Conservation (phyloP, 768 basidiomycete genomes). For the Austroboletus eburneus region DNA sequence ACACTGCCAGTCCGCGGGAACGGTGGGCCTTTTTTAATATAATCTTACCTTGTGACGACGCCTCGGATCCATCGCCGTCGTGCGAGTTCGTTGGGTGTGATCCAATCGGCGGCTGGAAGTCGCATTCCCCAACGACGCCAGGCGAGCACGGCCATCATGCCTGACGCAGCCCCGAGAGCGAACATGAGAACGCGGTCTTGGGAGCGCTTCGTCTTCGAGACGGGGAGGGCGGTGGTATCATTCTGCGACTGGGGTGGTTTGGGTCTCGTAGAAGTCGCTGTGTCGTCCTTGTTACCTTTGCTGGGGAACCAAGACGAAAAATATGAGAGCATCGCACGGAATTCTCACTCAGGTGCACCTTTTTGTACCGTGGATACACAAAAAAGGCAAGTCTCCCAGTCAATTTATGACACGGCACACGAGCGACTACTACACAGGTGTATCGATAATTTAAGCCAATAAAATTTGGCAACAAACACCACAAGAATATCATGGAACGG, state of each 20-base stretch:
- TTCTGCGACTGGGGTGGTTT: not conserved
- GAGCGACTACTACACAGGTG: too few species aligned
- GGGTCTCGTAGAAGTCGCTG: not conserved
- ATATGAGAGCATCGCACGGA: not conserved
- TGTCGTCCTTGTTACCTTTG: not conserved
- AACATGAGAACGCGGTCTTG: constrained; percentile 5
- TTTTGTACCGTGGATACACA: not conserved
- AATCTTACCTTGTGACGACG: constrained; percentile 69
- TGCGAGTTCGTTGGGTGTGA: constrained; percentile 59
- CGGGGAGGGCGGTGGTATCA: not conserved
- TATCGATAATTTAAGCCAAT: too few species aligned
- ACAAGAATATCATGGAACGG: not conserved
- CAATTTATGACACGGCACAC: too few species aligned
- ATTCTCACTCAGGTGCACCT: not conserved
- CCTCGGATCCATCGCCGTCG: constrained; percentile 71
- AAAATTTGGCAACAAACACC: not conserved
- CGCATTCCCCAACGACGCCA: constrained; percentile 55
- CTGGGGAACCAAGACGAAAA: constrained; percentile 8
- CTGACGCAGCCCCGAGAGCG: constrained; percentile 13
- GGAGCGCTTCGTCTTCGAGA: not conserved
- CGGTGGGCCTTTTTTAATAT: not conserved
- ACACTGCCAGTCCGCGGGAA: not conserved
- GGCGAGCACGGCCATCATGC: constrained; percentile 18
- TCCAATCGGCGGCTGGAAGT: constrained; percentile 61
- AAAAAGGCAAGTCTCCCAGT: constrained; percentile 4